These are phyloP conservation scores for barrel medic (Medicago truncatula) DNA, from an alignment of 306 rosid genomes.

Conservation along the genomic window MtrunA17r5.0-ANR NC_053048.1:9227501-9228000, in stretches of 20 bases:
- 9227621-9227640: slow-evolving; percentile 72
- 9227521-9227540: slow-evolving; percentile 62
- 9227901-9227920: slow-evolving; percentile 81
- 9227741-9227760: slow-evolving; percentile 47
- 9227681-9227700: slow-evolving; percentile 76
- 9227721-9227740: slow-evolving; percentile 73
- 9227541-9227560: slow-evolving; percentile 73
- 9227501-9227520: slow-evolving; percentile 61
- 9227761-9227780: slow-evolving; percentile 52
- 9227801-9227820: slow-evolving; percentile 69
- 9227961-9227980: slow-evolving; percentile 81
- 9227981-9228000: slow-evolving; percentile 80
- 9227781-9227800: slow-evolving; percentile 69
- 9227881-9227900: slow-evolving; percentile 79
- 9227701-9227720: slow-evolving; percentile 80
- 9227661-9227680: slow-evolving; percentile 60
- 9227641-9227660: slow-evolving; percentile 77
- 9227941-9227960: slow-evolving; percentile 97
- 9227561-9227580: slow-evolving; percentile 82
- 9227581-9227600: slow-evolving; percentile 72
- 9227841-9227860: slow-evolving; percentile 90
- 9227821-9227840: slow-evolving; percentile 91
- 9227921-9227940: slow-evolving; percentile 83
- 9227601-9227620: slow-evolving; percentile 77
- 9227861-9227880: slow-evolving; percentile 92